Evolutionary conservation across 225 moss, liverwort and hornwort species (phyloP), one percentile per base, ranked within the genome.

Genomic region (Polytrichum commune): DNA sequence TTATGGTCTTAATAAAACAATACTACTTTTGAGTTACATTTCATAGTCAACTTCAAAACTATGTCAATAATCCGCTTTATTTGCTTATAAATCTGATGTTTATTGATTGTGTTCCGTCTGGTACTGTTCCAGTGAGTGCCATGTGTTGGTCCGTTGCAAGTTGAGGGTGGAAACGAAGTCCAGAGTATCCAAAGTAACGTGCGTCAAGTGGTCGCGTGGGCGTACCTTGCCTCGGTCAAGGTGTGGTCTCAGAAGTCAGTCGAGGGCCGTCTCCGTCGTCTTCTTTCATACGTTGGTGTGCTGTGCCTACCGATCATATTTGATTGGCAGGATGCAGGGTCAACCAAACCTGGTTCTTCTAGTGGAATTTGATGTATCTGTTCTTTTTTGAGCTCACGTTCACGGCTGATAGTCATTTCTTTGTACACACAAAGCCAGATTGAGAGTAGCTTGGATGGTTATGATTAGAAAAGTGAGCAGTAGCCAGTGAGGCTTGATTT

Each of bases 91-190:
- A 46, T 82, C 69, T 82, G 46, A 83, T 85, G 84, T 81, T 77
- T 84, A 89, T 89, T 98, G 98, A 98, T 98, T 95, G 84, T 95
- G 83, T 93, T 95, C 90, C 98, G 84, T 98, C 95, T 98, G 95
- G 90, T 88, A 98, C 95, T 98, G 98, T 98, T 98, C 98, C 98
- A 98, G 98, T 98, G 95, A 98, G 95, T 95, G 95, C 93, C 97
- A 83, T 88, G 82, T 88, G 82, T 88, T 82, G 88, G 84, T 91
- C 95, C 95, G 98, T 98, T 89, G 98, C 98, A 98, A 90, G 90
- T 86, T 98, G 95, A 98, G 91, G 95, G 93, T 98, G 98, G 95
- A 95, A 60, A 84, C 84, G 88, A 82, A 93, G 98, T 98, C 97
- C 98, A 98, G 98, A 95, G 98, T 98, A 80, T 79, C 88, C 82